phyloP scores from a whole-genome alignment of 176 grass and related monocot genomes.

The Avena sativa region DNA sequence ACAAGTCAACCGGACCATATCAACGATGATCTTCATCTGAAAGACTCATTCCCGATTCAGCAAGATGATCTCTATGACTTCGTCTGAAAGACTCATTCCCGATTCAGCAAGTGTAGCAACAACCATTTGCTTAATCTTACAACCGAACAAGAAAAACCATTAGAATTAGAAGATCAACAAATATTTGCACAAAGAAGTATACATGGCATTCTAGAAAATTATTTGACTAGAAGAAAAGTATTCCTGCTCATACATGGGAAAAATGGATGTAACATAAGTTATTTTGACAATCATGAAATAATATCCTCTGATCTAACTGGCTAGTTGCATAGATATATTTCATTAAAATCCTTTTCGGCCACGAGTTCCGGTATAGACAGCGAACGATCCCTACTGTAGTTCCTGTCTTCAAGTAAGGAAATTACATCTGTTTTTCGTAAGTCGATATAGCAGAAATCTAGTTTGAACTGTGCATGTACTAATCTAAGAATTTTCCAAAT shows the following conservation, averaged over 20 bases:
- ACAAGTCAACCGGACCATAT: constrained; percentile 47
- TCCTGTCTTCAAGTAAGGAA: too few relatives aligned
- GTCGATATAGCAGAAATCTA: too few relatives aligned
- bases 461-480: too few relatives aligned
- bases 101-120: constrained; percentile 76
- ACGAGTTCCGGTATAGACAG: too few relatives aligned
- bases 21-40: constrained; percentile 70
- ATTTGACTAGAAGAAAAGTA: constrained; percentile 14
- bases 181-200: constrained; percentile 2
- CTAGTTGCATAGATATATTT: too few relatives aligned
- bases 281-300: not conserved
- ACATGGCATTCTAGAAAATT: not conserved
- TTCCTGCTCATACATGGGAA: not conserved
- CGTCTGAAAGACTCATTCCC: constrained; percentile 73
- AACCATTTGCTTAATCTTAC: constrained; percentile 74
- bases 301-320: not conserved
- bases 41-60: constrained; percentile 74
- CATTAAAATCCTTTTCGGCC: too few relatives aligned
- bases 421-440: too few relatives aligned
- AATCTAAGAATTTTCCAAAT: too few relatives aligned
- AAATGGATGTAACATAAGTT: not conserved
- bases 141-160: constrained; percentile 25
- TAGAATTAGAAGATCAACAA: not conserved
- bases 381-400: too few relatives aligned
- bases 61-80: constrained; percentile 74